Evolutionary conservation across 371 early-diverging fungal species (phyloP).

Genomic region (Mucor plumbeus): DNA sequence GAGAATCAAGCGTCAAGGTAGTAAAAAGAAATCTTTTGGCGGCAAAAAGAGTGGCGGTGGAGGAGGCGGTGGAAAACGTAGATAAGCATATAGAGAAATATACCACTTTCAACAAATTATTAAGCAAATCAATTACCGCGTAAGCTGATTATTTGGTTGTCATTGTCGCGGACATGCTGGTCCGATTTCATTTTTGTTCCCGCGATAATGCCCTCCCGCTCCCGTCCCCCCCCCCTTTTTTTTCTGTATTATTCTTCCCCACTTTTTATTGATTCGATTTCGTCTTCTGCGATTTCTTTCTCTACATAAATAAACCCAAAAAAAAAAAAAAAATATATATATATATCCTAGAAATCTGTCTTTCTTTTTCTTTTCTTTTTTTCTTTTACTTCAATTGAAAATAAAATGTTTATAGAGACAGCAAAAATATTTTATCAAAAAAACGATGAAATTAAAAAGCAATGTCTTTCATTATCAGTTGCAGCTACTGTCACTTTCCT

Average conservation of each 20-base stretch:
- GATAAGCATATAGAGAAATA: constrained; percentile 5
- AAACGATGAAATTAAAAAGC: constrained; percentile 1
- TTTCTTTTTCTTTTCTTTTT: background rate
- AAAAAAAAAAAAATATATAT: background rate
- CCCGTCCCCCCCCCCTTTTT: background rate
- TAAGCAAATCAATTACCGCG: too few relatives aligned
- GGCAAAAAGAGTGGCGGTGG: constrained; percentile 16
- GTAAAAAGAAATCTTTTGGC: constrained; percentile 21
- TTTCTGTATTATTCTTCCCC: background rate
- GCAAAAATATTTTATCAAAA: background rate
- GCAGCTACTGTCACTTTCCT: constrained; percentile 23
- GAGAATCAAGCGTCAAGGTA: constrained; percentile 36
- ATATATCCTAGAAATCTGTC: background rate
- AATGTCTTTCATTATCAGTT: constrained; percentile 16
- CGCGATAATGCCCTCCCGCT: background rate
- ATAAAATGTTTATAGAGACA: background rate
- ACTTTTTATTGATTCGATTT: background rate
- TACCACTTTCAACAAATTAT: too few relatives aligned
- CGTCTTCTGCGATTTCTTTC: background rate
- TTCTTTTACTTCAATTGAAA: background rate
- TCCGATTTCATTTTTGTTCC: constrained; percentile 7
- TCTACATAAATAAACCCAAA: background rate
- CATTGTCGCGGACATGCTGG: constrained; percentile 9
- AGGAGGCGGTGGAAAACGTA: constrained; percentile 1
- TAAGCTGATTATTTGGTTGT: too few relatives aligned